phyloP scores from a whole-genome alignment of 1,139 yeast genomes.

The Magnusiomyces sp. region DNA sequence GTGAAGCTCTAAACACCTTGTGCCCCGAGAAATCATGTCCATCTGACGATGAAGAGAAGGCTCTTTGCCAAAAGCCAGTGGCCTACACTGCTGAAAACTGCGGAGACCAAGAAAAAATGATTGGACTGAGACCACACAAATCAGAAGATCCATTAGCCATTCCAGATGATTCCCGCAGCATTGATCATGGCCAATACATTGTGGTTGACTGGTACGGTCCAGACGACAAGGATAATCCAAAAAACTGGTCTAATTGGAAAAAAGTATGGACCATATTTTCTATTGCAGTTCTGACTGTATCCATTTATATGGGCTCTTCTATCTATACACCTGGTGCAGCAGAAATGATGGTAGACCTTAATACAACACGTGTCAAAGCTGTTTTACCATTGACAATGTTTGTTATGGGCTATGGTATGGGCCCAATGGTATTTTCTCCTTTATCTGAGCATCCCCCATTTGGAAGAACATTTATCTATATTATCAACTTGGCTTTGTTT shows the following conservation, averaged over 20 bases:
- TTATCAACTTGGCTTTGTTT: slow-evolving; percentile 44
- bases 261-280: slow-evolving; percentile 37
- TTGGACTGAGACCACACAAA: not conserved
- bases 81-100: no score
- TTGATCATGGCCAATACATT: slow-evolving; percentile 6
- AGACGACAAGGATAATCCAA: slow-evolving; percentile 51
- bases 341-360: slow-evolving; percentile 37
- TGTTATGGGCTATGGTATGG: slow-evolving; percentile 50
- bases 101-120: slow-evolving; percentile 7
- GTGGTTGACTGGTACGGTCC: slow-evolving; percentile 40
- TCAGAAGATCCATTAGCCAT: slow-evolving; percentile 3
- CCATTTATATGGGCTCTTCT: slow-evolving; percentile 55
- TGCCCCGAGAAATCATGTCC: no score
- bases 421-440: slow-evolving; percentile 49
- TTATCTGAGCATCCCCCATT: slow-evolving; percentile 42
- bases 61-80: no score
- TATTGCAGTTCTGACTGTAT: slow-evolving; percentile 41
- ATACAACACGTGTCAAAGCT: slow-evolving; percentile 39
- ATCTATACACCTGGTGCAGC: slow-evolving; percentile 50
- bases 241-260: slow-evolving; percentile 42
- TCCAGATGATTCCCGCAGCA: slow-evolving; percentile 1
- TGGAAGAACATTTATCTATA: slow-evolving; percentile 50
- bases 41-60: no score
- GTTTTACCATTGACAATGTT: slow-evolving; percentile 47
- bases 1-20: no score